Conservation (phyloP, 257 asterid species). For the Gynochthodes officinalis region DNA sequence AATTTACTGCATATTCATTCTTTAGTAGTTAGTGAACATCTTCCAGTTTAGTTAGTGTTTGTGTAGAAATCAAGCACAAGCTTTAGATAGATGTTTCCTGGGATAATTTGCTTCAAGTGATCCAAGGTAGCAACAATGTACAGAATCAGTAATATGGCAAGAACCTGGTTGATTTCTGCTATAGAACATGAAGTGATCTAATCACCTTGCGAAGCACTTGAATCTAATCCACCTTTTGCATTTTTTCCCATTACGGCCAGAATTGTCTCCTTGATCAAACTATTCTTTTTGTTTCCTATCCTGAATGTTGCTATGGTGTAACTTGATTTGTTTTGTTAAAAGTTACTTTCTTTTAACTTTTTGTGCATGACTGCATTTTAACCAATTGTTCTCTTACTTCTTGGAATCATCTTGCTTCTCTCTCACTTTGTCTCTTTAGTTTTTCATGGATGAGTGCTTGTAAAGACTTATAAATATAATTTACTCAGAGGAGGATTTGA, state of each 20-base stretch:
- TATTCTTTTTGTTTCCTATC: neutral
- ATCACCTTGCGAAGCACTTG: too few relatives aligned
- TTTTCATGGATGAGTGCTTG: slow-evolving; percentile 95
- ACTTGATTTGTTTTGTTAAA: neutral
- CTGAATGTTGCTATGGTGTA: too few relatives aligned
- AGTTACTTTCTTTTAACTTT: neutral
- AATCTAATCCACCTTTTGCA: too few relatives aligned
- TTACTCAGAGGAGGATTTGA: slow-evolving; percentile 61
- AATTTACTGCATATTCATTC: neutral
- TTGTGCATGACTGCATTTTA: neutral
- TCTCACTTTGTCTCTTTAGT: slow-evolving; percentile 39
- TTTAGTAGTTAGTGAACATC: neutral
- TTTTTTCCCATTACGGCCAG: too few relatives aligned
- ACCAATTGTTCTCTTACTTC: neutral
- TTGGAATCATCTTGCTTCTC: neutral
- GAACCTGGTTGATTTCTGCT: neutral
- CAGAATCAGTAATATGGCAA: neutral
- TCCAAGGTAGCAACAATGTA: neutral
- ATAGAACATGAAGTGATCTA: too few relatives aligned
- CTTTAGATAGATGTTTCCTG: neutral
- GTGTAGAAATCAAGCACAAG: neutral
- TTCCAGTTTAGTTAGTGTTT: neutral
- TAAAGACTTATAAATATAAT: slow-evolving; percentile 65
- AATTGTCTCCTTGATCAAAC: neutral
- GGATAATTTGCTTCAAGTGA: neutral